Percentiles rank a stretch among this genome's conserved stretches.
Conservation (phyloP, 2,329 filamentous ascomycete species). For the Penicillium capsulatum region DNA sequence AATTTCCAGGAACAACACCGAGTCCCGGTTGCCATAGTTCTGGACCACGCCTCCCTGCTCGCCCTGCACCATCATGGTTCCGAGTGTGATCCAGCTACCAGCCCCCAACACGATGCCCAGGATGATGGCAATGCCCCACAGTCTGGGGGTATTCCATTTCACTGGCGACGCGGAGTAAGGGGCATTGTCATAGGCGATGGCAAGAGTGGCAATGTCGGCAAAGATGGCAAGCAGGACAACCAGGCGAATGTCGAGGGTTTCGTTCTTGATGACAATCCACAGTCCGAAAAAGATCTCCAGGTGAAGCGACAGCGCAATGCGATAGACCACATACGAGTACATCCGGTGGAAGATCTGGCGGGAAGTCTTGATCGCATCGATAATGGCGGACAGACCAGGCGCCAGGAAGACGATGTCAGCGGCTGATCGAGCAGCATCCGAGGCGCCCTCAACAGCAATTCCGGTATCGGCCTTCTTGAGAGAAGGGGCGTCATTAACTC, state of each 20-base stretch:
- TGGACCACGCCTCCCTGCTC: conserved; percentile 79
- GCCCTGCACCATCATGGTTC: conserved; percentile 69
- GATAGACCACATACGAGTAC: conserved; percentile 94
- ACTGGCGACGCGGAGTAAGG: conserved; percentile 80
- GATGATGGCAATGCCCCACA: conserved; percentile 87
- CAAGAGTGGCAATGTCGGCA: conserved; percentile 84
- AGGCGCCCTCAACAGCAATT: conserved; percentile 90
- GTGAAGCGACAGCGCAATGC: conserved; percentile 87
- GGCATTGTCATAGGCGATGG: conserved; percentile 90
- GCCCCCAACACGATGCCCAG: conserved; percentile 75
- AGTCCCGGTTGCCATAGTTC: conserved; percentile 78
- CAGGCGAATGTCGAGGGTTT: conserved; percentile 76
- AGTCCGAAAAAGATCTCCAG: conserved; percentile 87
- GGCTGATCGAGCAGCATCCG: conserved; percentile 83
- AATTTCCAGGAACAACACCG: conserved; percentile 83
- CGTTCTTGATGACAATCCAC: conserved; percentile 86
- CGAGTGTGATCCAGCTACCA: conserved; percentile 85
- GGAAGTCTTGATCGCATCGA: conserved; percentile 86
- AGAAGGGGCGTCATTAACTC: conserved; percentile 89
- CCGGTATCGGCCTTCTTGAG: conserved; percentile 95
- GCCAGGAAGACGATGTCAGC: conserved; percentile 93
- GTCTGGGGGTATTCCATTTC: conserved; percentile 92
- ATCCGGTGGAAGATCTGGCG: conserved; percentile 96
- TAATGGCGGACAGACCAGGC: conserved; percentile 85
- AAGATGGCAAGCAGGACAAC: conserved; percentile 95